Evolutionary conservation across 176 grass and related monocot species (phyloP).

Genomic region (Hordeum marinum): DNA sequence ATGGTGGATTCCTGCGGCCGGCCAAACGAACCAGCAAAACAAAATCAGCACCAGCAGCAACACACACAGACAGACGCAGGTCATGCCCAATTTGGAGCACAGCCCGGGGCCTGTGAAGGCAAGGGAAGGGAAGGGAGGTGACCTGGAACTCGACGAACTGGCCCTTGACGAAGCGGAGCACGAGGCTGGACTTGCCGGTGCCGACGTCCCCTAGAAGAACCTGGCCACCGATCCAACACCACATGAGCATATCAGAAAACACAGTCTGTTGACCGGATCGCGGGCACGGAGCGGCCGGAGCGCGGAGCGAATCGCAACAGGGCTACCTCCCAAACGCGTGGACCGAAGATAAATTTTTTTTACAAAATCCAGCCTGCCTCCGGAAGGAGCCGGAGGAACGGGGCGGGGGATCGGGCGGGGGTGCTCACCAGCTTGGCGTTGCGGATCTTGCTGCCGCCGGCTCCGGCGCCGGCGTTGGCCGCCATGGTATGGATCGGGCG

Average conservation of each 20-base stretch:
- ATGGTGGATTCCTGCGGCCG: conserved; percentile 77
- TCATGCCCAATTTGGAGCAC: neutral
- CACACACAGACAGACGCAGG: neutral
- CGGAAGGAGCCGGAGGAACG: neutral
- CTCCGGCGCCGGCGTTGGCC: conserved; percentile 20
- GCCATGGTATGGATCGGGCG: conserved; percentile 44
- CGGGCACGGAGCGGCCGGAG: neutral
- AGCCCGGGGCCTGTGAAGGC: neutral
- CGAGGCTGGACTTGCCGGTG: conserved; percentile 88
- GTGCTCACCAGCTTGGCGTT: conserved; percentile 73
- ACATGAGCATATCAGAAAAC: neutral
- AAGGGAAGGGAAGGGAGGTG: neutral
- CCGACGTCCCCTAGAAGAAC: conserved; percentile 95
- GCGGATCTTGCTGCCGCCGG: conserved; percentile 47
- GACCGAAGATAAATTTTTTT: neutral
- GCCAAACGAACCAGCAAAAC: neutral
- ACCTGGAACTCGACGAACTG: conserved; percentile 99
- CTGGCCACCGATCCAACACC: conserved; percentile 21
- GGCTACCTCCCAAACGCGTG: neutral
- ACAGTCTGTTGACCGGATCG: neutral
- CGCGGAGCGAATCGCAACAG: neutral
- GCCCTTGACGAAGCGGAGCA: conserved; percentile 93
- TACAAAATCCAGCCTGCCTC: neutral
- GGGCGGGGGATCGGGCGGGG: neutral
- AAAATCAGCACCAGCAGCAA: neutral